A percentile compares a stretch with the other conserved stretches of the same genome.
phyloP scores from a whole-genome alignment of 2,329 filamentous ascomycete species.

The Ophiostoma fasciatum region DNA sequence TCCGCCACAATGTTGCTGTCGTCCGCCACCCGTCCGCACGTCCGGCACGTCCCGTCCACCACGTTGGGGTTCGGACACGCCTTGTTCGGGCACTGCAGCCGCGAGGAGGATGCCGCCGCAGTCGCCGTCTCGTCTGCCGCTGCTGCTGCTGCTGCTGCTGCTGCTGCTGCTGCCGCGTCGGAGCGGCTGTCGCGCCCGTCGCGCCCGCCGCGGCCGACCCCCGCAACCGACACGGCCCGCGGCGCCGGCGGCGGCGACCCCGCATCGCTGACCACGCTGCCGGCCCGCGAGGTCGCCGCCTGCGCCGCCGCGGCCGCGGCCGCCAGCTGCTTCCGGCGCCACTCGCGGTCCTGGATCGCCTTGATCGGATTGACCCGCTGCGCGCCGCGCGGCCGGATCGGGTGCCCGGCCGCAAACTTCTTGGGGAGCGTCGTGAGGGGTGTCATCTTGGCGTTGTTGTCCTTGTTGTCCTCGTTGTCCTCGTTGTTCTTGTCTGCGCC shows the following conservation, averaged over 20 bases:
- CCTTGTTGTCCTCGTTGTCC: no score
- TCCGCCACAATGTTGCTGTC: slow-evolving; percentile 86
- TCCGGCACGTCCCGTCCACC: slow-evolving; percentile 57
- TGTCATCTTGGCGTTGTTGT: no score
- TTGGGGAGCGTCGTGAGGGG: slow-evolving; percentile 13
- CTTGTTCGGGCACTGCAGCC: slow-evolving; percentile 40
- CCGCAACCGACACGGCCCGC: no score
- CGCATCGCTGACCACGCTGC: slow-evolving; percentile 4
- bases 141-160: no score
- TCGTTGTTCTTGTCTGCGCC: no score
- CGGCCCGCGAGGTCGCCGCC: not conserved
- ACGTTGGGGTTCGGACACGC: slow-evolving; percentile 46
- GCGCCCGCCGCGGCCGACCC: no score
- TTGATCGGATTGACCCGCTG: slow-evolving; percentile 30
- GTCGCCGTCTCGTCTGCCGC: not conserved
- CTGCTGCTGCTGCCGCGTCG: no score
- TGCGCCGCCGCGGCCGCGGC: slow-evolving; percentile 13
- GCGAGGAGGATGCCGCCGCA: slow-evolving; percentile 15
- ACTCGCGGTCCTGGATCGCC: slow-evolving; percentile 36
- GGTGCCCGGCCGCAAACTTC: slow-evolving; percentile 12
- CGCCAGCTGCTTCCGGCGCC: slow-evolving; percentile 25
- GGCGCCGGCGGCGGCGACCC: not conserved
- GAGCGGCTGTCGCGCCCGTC: no score
- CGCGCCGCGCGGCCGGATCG: slow-evolving; percentile 13
- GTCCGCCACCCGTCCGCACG: slow-evolving; percentile 71